A percentile compares a stretch with the other conserved stretches of the same genome.
phyloP scores from a whole-genome alignment of 1,139 yeast species.

The Groenewaldozyma sp. region DNA sequence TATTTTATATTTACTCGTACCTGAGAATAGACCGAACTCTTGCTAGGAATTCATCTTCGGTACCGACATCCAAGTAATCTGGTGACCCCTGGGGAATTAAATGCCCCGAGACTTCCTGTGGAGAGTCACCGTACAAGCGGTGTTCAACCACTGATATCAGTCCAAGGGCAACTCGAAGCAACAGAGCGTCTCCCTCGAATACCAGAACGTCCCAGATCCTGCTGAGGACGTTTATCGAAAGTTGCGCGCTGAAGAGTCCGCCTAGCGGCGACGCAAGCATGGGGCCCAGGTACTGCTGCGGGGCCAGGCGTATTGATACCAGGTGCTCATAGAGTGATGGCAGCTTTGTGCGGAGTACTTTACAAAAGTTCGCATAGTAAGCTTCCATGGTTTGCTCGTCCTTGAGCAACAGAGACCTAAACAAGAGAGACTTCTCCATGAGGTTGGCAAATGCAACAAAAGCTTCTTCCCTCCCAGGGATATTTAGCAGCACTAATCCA shows the following conservation, averaged over 20 bases:
- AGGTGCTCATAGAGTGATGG: constrained; percentile 46
- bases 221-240: constrained; percentile 31
- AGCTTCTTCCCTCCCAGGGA: constrained; percentile 31
- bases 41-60: constrained; percentile 41
- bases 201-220: constrained; percentile 47
- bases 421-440: constrained; percentile 28
- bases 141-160: constrained; percentile 40
- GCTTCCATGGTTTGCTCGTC: constrained; percentile 27
- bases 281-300: constrained; percentile 32
- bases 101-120: constrained; percentile 35
- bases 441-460: constrained; percentile 40
- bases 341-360: constrained; percentile 37
- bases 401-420: constrained; percentile 18
- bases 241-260: constrained; percentile 32
- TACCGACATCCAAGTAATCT: constrained; percentile 37
- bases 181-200: constrained; percentile 51
- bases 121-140: constrained; percentile 41
- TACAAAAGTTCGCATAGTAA: constrained; percentile 38
- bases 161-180: constrained; percentile 42
- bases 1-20: too few species aligned
- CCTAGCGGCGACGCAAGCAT: constrained; percentile 19
- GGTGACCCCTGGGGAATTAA: constrained; percentile 24
- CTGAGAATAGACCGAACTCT: constrained; percentile 32
- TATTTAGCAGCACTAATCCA: constrained; percentile 36
- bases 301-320: constrained; percentile 32